Evolutionary conservation across 306 rosid genomes (phyloP).

Genomic region (Cucurbita pepo): DNA sequence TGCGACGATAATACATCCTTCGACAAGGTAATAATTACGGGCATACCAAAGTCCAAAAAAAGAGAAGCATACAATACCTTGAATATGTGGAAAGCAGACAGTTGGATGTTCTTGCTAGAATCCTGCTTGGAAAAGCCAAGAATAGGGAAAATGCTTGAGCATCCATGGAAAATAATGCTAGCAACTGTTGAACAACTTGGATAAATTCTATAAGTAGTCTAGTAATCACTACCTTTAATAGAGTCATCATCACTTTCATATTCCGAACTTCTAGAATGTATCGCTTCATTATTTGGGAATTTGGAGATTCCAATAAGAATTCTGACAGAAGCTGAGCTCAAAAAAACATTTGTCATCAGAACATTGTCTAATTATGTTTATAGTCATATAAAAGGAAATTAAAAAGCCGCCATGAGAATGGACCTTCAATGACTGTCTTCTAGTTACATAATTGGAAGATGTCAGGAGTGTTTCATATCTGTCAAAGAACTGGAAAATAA

Average conservation of each 20-base stretch:
- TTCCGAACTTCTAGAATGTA: constrained; percentile 72
- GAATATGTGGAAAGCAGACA: constrained; percentile 94
- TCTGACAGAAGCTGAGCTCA: constrained; percentile 71
- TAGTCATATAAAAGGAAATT: not conserved
- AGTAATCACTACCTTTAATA: constrained; percentile 50
- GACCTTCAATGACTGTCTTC: constrained; percentile 96
- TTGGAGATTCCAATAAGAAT: constrained; percentile 73
- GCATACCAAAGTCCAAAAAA: not conserved
- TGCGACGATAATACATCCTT: not conserved
- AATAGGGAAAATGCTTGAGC: constrained; percentile 6
- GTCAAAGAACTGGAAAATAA: constrained; percentile 68
- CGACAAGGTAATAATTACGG: not conserved
- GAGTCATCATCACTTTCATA: constrained; percentile 80
- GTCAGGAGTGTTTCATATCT: constrained; percentile 65
- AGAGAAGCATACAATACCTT: constrained; percentile 36
- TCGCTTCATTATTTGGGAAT: constrained; percentile 80
- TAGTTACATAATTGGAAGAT: constrained; percentile 88
- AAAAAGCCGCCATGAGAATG: constrained; percentile 13
- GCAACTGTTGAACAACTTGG: not conserved
- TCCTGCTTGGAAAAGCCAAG: constrained; percentile 41
- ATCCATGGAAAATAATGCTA: constrained; percentile 6
- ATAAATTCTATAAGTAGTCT: not conserved
- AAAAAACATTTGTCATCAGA: constrained; percentile 13
- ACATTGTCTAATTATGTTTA: constrained; percentile 6
- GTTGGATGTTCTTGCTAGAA: constrained; percentile 84